Conservation (phyloP, 352 stramenopile species). For the Phytophthora sp. region DNA sequence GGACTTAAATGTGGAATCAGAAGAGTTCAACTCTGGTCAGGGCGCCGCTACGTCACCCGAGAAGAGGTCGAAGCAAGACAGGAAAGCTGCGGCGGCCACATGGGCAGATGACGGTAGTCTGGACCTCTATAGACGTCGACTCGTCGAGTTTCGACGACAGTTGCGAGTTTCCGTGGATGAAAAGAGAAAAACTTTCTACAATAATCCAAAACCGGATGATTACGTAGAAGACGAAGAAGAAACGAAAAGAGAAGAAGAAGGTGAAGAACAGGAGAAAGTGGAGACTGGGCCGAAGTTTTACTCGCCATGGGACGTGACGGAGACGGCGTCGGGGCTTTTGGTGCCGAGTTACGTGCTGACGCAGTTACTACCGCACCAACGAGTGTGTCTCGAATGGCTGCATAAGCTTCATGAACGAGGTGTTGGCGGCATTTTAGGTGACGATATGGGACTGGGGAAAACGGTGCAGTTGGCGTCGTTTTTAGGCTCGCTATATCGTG, state of each 20-base stretch:
- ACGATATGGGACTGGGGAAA: conserved; percentile 98
- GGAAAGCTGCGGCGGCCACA: conserved; percentile 35
- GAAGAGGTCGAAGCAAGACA: conserved; percentile 22
- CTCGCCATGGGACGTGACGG: conserved; percentile 51
- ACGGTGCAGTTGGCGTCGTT: conserved; percentile 94
- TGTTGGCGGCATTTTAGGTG: conserved; percentile 96
- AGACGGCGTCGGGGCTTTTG: conserved; percentile 70
- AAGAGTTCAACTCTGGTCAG: not conserved
- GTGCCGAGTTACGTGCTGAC: conserved; percentile 77
- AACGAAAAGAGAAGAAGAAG: conserved; percentile 4
- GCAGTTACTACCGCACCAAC: conserved; percentile 94
- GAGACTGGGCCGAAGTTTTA: conserved; percentile 41
- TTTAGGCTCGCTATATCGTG: conserved; percentile 73
- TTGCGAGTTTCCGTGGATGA: conserved; percentile 36
- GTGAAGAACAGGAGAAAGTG: conserved; percentile 12
- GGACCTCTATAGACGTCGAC: conserved; percentile 27
- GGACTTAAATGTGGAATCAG: conserved; percentile 15
- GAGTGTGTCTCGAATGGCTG: conserved; percentile 96
- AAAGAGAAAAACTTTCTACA: conserved; percentile 47
- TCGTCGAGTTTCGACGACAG: conserved; percentile 42
- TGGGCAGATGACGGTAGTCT: conserved; percentile 51
- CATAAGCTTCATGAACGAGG: conserved; percentile 96
- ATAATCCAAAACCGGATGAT: conserved; percentile 31
- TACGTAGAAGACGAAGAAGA: conserved; percentile 18
- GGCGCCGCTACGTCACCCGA: not conserved